Evolutionary conservation across 2,329 filamentous ascomycete genomes (phyloP), one percentile per base, ranked within the genome.

Genomic region (Knufia fluminis): DNA sequence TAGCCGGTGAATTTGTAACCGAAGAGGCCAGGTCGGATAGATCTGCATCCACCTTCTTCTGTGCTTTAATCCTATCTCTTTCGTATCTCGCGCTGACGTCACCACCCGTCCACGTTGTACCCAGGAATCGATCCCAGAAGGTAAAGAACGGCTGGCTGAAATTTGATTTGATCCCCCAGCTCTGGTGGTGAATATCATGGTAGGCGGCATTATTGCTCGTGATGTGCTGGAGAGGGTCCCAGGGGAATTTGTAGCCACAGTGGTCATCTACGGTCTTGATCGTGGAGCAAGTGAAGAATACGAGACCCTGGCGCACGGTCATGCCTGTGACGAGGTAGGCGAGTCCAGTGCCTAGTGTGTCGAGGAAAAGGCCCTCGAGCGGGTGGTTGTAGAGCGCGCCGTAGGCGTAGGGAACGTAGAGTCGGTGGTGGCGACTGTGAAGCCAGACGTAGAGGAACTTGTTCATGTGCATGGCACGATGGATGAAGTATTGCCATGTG

Each of bases 231-330:
- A 97, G 74, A 1, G 91, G 91, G 66, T 98, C 92, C 80, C 85
- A 97, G 1, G 92, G 92, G 54, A 98, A 83, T n/a, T 81, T 76
- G 64, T 97, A 98, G 56, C 92, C 92, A 67, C 91, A 96, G 71
- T 98, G 92, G 64, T 98, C 92, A 62, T 96, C 90, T 22, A 97
- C 88, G 0, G 92, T 97, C 75, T 98, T 98, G 73, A 96, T 81
- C 6, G 87, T 94, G 26, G 86, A 91, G 66, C 81, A 78, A 45
- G 83, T 83, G 68, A 95, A 97, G 73, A 96, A 96, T 67, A 80
- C 78, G 73, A 95, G 90, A 59, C 83, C 85, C 67, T 94, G 87
- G 48, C 90, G 82, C 43, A 83, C 75, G n/a, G 81, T 88, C 85
- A 97, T 85, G 53, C 84, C 77, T 0, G 86, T 80, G 10, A 85